phyloP scores from a whole-genome alignment of 768 basidiomycete genomes.

The Amanita molliuscula region DNA sequence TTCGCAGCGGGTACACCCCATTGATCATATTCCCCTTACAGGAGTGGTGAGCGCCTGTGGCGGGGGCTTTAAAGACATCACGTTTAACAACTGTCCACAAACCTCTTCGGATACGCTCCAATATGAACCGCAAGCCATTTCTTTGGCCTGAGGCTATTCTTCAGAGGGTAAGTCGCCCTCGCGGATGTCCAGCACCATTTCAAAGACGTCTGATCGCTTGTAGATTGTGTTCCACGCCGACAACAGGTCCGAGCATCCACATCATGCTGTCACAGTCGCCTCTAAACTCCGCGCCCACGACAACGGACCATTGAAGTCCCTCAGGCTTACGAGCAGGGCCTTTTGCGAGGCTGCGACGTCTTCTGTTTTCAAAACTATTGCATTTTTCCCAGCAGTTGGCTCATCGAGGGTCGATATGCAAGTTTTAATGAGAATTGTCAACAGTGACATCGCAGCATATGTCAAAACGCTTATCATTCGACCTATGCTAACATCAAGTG shows the following conservation, averaged over 20 bases:
- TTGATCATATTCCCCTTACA: background rate
- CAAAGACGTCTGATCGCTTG: background rate
- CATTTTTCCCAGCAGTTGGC: background rate
- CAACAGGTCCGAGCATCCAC: background rate
- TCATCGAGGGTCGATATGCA: background rate
- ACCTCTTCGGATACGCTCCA: background rate
- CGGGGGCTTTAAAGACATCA: background rate
- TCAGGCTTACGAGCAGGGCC: background rate
- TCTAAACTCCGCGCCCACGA: background rate
- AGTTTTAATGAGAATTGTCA: background rate
- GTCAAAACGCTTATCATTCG: constrained; percentile 1
- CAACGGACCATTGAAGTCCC: background rate
- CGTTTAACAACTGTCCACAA: background rate
- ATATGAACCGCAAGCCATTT: background rate
- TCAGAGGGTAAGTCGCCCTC: background rate
- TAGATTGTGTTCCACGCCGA: constrained; percentile 1
- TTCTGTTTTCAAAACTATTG: background rate
- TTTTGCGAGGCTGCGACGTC: background rate
- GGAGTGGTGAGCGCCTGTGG: background rate
- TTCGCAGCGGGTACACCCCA: background rate
- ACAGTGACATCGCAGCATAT: background rate
- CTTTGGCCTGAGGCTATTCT: background rate
- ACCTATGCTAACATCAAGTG: background rate
- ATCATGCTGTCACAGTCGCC: background rate
- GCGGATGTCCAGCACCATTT: background rate